Evolutionary conservation across 2,329 filamentous ascomycete species (phyloP), one percentile per base, ranked within the genome.

Genomic region (Lachnellula occidentalis): DNA sequence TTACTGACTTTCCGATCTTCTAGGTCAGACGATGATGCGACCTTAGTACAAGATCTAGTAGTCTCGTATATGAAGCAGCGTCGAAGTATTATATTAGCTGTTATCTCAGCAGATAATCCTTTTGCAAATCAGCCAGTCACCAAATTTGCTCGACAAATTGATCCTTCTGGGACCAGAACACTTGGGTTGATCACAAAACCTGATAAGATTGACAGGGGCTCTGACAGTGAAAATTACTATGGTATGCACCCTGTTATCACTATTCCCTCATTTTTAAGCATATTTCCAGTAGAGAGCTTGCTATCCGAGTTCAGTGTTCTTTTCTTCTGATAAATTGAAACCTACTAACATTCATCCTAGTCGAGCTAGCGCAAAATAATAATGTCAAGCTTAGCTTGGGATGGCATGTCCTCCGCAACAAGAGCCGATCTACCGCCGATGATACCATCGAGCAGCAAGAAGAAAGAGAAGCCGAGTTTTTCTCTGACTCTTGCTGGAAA

Each of bases 81-180:
- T 0, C 74, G 78, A 34, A 81, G 77, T 45, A 78, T 81, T 45
- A 80, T 81, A 45, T 70, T 81, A 2, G 78, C 78, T 34, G 78
- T 81, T 22, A 73, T 81, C 17, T 78, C 77, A 4, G 78, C 77
- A 21, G 81, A 80, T 66, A 77, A 76, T 43, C 78, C 81, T 58
- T 88, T 88, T 59, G 78, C 79, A 5, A 78, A 82, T 34, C 84
- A 88, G 61, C 70, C 75, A 9, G 76, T 88, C 4, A 69, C 81
- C 0, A 72, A 78, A 12, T 63, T 76, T 42, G 73, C 80, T 12
- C 74, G 78, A 45, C 57, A 52, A 51, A 56, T 62, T 22, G 74
- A 78, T 58, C 58, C 55, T 0, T 54, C 60, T 4, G 72, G 74
- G 0, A 57, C 62, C 34, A 64, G 75, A 41, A 78, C 74, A 0